These are phyloP conservation scores for Yamadazyma blattariae DNA, from an alignment of 1,139 yeast species.

Conservation along the genomic window DNA sequence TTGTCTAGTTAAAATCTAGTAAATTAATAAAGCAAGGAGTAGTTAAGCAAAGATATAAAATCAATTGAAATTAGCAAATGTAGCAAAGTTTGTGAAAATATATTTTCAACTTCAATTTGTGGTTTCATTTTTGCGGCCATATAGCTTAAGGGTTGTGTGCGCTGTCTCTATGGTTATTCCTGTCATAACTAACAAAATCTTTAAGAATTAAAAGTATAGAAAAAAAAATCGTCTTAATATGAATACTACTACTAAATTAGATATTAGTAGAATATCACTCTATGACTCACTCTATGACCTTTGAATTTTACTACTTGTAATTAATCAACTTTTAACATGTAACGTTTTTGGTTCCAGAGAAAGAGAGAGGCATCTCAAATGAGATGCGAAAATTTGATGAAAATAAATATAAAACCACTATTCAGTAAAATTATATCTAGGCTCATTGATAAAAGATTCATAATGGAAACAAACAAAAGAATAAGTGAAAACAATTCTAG, in stretches of 20 bases:
- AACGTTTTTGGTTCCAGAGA: no score
- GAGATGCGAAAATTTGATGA: conserved; percentile 8
- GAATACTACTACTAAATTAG: no score
- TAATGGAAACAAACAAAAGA: conserved; percentile 2
- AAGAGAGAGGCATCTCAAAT: background rate
- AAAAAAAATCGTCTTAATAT: no score
- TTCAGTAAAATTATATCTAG: conserved; percentile 5
- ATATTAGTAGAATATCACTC: no score
- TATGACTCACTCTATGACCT: no score
- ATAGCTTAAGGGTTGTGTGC: background rate
- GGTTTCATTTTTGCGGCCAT: background rate
- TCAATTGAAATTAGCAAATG: no score
- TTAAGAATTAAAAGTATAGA: no score
- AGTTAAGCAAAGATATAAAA: background rate
- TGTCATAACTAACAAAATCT: no score
- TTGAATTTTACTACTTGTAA: no score
- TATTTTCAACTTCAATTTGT: no score
- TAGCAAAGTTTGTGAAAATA: no score
- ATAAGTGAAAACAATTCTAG: background rate
- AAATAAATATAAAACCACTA: conserved; percentile 8
- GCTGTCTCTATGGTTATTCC: background rate
- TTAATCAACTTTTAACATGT: no score
- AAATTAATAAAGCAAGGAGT: background rate
- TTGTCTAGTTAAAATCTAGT: background rate
- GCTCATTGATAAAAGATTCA: background rate